Base-by-base conservation (phyloP, 1,139 yeast genomes). In the Zygoascus hellenicus region DNA sequence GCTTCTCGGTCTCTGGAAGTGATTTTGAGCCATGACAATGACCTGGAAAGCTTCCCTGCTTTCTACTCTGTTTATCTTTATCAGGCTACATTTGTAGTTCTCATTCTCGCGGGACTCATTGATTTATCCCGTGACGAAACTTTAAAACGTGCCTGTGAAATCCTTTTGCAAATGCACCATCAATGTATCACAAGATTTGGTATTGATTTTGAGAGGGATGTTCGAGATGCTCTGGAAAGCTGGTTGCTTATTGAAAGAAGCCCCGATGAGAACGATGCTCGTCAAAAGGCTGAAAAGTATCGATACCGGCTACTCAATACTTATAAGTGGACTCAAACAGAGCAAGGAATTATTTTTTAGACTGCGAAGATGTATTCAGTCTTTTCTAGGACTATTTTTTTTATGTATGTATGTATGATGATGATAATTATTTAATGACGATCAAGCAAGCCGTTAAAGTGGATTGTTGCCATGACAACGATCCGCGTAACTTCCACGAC, bases 181-280 rank as follows among this genome's bases (percentile, higher is more conserved):
- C 40, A 36, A n/a, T 36, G 40, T 13, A 30, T 43, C 2, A 14
- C 30, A 17, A 15, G 35, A 17, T 36, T 15, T 9, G 37, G 30
- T n/a, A 30, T 37, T 6, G 46, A 43, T 14, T 37, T 36, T 19
- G 35, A 29, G 3, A 29, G 37, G 17, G 34, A 38, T 7, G 31
- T 43, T n/a, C 30, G 46, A 13, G 41, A 43, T 30, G 36, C 41
- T 9, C 14, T 43, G 29, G 34, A 43, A 10, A n/a, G 37, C 22
- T 43, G 42, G 42, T 22, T 36, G 19, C 16, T 36, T 6, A 39
- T 30, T 9, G 32, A 14, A 13, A 34, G 19, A 19, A 31, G 31
- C 32, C 32, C 35, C 9, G 38, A 41, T 14, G 22, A n/a, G 1
- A 37, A 32, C 10, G 39, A 36, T 11, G 39, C 39, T 19, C 13